These are phyloP conservation scores for Hapsidospora chrysogenum DNA, from an alignment of 495 filamentous ascomycete genomes.

Conservation along the genomic window DNA sequence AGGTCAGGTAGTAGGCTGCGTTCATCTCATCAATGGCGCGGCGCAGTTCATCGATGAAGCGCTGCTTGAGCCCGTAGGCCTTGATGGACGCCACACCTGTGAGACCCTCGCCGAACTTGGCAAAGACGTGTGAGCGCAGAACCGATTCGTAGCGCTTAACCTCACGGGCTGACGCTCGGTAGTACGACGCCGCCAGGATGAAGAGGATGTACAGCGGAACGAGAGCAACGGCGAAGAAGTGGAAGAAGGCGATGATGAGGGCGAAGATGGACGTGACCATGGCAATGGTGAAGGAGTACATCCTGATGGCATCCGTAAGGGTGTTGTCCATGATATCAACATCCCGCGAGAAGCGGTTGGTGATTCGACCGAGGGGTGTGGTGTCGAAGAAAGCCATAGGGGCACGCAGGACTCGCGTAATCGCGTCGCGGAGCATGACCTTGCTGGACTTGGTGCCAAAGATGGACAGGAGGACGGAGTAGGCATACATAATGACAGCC, in stretches of 20 bases:
- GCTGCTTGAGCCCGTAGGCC: constrained; percentile 65
- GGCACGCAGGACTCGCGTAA: constrained; percentile 64
- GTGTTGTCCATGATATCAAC: constrained; percentile 93
- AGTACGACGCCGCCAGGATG: constrained; percentile 72
- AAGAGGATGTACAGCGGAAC: constrained; percentile 68
- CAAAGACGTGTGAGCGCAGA: constrained; percentile 71
- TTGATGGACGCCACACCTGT: constrained; percentile 71
- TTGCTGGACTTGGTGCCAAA: constrained; percentile 67
- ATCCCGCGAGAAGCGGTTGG: constrained; percentile 92
- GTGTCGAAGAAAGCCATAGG: constrained; percentile 98
- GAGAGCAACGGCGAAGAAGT: constrained; percentile 84
- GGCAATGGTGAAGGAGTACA: constrained; percentile 75
- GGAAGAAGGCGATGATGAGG: constrained; percentile 82
- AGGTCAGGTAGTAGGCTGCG: constrained; percentile 84
- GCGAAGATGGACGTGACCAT: constrained; percentile 68
- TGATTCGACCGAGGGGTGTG: constrained; percentile 88
- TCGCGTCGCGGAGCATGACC: constrained; percentile 69
- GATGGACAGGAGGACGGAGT: constrained; percentile 44
- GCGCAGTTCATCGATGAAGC: constrained; percentile 53
- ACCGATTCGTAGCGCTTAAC: constrained; percentile 89
- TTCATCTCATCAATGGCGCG: constrained; percentile 77
- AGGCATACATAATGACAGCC: constrained; percentile 61
- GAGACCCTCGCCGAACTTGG: constrained; percentile 81
- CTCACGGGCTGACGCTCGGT: constrained; percentile 77
- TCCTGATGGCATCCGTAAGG: constrained; percentile 76